A percentile compares a stretch with the other conserved stretches of the same genome.
Evolutionary conservation across 768 basidiomycete genomes (phyloP).

Genomic region (Kwoniella heveanensis): DNA sequence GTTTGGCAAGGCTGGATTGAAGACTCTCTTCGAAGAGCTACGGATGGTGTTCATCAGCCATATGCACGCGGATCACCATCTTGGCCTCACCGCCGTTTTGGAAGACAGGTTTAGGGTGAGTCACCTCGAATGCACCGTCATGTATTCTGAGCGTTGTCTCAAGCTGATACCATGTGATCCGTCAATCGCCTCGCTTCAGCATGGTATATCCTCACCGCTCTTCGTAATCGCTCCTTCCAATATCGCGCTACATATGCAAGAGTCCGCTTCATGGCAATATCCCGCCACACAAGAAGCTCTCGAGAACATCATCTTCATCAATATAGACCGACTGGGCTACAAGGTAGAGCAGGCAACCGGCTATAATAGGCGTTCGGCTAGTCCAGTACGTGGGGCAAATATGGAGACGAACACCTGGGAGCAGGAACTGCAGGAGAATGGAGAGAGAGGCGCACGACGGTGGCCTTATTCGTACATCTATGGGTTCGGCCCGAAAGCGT

Average conservation of each 20-base stretch:
- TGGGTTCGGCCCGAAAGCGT: constrained; percentile 14
- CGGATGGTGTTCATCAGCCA: constrained; percentile 86
- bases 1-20: constrained; percentile 61
- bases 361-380: neutral
- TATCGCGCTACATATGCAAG: constrained; percentile 61
- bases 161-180: too few relatives aligned
- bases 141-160: too few relatives aligned
- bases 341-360: constrained; percentile 9
- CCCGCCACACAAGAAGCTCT: constrained; percentile 60
- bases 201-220: constrained; percentile 54
- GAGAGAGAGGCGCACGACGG: constrained; percentile 7
- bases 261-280: constrained; percentile 71
- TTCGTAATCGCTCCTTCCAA: constrained; percentile 63
- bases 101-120: constrained; percentile 69
- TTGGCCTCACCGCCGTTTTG: constrained; percentile 75
- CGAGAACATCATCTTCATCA: constrained; percentile 36
- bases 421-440: constrained; percentile 3
- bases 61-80: constrained; percentile 89
- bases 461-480: constrained; percentile 20
- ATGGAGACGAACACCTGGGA: constrained; percentile 14
- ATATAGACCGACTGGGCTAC: constrained; percentile 15
- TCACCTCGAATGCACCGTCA: too few relatives aligned
- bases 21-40: constrained; percentile 64
- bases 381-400: neutral
- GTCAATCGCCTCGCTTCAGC: constrained; percentile 17